Evolutionary conservation across 352 stramenopile species (phyloP).

Genomic region (Pythium rishiriense): DNA sequence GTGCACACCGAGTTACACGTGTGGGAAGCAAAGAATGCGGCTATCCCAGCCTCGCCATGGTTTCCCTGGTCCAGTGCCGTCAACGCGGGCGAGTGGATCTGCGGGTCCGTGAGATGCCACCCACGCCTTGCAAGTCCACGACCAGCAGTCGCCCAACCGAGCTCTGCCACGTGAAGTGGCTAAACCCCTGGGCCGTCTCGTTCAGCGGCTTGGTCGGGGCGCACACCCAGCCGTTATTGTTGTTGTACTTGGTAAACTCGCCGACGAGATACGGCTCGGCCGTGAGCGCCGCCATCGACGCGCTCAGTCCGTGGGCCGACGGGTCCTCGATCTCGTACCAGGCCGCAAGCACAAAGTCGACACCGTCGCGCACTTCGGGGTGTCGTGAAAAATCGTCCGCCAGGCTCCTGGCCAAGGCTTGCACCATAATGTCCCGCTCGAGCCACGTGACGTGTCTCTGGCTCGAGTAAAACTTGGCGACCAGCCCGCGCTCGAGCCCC

Average conservation of each 20-base stretch:
- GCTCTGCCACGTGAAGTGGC: conserved; percentile 43
- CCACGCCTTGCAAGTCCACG: conserved; percentile 43
- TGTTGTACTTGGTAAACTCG: conserved; percentile 54
- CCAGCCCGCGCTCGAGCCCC: conserved; percentile 31
- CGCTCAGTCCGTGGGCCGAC: conserved; percentile 4
- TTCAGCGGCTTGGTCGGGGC: background rate
- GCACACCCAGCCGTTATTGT: conserved; percentile 39
- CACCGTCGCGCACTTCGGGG: conserved; percentile 24
- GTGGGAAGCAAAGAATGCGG: conserved; percentile 39
- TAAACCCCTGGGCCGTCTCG: conserved; percentile 41
- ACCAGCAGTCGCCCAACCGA: conserved; percentile 40
- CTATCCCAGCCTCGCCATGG: conserved; percentile 30
- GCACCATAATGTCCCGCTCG: conserved; percentile 38
- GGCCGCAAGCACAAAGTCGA: conserved; percentile 49
- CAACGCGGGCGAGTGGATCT: conserved; percentile 38
- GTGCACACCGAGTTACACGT: conserved; percentile 36
- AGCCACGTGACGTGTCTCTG: too few relatives aligned
- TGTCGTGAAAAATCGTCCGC: conserved; percentile 34
- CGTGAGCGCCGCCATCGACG: conserved; percentile 33
- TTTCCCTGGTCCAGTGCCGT: conserved; percentile 33
- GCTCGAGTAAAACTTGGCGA: conserved; percentile 49
- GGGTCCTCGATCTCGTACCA: conserved; percentile 38
- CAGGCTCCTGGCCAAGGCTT: conserved; percentile 41
- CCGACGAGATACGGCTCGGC: conserved; percentile 41
- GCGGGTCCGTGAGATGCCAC: conserved; percentile 42